Conservation (phyloP, 768 basidiomycete genomes). For the Lyophyllum decastes region DNA sequence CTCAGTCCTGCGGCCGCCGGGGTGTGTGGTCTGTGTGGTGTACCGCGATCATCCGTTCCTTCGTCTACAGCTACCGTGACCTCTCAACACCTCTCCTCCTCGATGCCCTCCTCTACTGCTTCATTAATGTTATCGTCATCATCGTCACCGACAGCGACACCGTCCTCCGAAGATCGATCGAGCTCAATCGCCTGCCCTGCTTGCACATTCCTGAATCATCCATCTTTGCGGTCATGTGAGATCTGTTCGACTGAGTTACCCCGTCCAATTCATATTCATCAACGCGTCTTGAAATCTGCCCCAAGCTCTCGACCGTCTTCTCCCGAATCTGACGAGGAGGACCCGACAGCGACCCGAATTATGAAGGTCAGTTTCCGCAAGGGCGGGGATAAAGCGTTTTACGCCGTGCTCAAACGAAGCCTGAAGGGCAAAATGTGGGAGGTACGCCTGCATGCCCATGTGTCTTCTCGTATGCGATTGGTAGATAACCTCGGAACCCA, state of each 20-base stretch:
- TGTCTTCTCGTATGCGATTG: not conserved
- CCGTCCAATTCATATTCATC: constrained; percentile 14
- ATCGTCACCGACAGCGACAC: constrained; percentile 26
- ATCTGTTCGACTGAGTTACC: constrained; percentile 80
- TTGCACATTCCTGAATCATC: constrained; percentile 93
- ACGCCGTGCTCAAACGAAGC: constrained; percentile 71
- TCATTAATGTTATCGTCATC: constrained; percentile 37
- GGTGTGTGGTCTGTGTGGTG: constrained; percentile 84
- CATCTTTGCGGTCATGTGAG: constrained; percentile 74
- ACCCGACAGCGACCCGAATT: constrained; percentile 39
- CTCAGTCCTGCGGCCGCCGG: constrained; percentile 66
- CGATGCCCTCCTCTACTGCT: constrained; percentile 34
- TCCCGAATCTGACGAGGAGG: constrained; percentile 40
- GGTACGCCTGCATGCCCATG: constrained; percentile 28
- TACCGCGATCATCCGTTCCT: constrained; percentile 51
- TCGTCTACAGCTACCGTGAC: constrained; percentile 23
- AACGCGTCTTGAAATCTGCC: constrained; percentile 51
- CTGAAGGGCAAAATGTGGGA: constrained; percentile 79
- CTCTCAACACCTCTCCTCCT: constrained; percentile 33
- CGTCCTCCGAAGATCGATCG: constrained; percentile 22
- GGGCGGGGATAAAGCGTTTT: constrained; percentile 86
- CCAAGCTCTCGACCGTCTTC: constrained; percentile 68
- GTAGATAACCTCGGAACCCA: constrained; percentile 6
- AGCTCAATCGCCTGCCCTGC: constrained; percentile 68
- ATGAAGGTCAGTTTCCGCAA: constrained; percentile 89